phyloP scores from a whole-genome alignment of 2,329 filamentous ascomycete genomes.

The Venturiaceae sp. region DNA sequence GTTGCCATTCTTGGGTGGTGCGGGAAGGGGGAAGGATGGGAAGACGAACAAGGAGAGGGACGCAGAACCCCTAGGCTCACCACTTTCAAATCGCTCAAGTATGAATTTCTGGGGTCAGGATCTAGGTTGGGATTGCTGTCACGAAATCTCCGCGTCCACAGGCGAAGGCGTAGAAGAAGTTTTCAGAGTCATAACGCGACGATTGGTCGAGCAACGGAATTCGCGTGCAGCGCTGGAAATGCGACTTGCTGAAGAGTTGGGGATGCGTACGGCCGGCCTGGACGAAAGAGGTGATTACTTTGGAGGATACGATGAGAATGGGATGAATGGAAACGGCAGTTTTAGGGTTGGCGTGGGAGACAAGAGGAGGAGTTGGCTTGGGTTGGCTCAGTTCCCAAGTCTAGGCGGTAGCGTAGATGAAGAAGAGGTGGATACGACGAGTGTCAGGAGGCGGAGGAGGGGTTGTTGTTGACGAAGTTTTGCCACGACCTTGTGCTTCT shows the following conservation, averaged over 20 bases:
- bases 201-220: constrained; percentile 64
- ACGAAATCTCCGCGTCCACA: constrained; percentile 90
- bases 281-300: constrained; percentile 33
- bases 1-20: neutral
- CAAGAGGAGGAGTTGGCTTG: constrained; percentile 58
- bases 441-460: neutral
- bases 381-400: constrained; percentile 39
- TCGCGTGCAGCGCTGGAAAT: constrained; percentile 42
- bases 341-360: constrained; percentile 50
- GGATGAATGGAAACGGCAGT: constrained; percentile 35
- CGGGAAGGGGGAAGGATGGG: neutral
- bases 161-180: constrained; percentile 96
- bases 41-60: neutral
- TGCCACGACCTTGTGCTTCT: too few species aligned
- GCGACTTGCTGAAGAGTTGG: constrained; percentile 26
- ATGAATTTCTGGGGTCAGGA: constrained; percentile 86
- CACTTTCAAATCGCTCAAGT: constrained; percentile 25
- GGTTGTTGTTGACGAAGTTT: neutral
- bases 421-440: neutral
- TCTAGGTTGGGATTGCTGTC: constrained; percentile 91
- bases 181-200: constrained; percentile 81
- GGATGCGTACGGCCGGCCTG: constrained; percentile 21
- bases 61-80: constrained; percentile 5
- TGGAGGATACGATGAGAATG: neutral
- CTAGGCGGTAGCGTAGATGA: neutral